Evolutionary conservation across 2,329 filamentous ascomycete species (phyloP), one percentile per base, ranked within the genome.

Genomic region (Ophiocordyceps camponoti-leonardi): DNA sequence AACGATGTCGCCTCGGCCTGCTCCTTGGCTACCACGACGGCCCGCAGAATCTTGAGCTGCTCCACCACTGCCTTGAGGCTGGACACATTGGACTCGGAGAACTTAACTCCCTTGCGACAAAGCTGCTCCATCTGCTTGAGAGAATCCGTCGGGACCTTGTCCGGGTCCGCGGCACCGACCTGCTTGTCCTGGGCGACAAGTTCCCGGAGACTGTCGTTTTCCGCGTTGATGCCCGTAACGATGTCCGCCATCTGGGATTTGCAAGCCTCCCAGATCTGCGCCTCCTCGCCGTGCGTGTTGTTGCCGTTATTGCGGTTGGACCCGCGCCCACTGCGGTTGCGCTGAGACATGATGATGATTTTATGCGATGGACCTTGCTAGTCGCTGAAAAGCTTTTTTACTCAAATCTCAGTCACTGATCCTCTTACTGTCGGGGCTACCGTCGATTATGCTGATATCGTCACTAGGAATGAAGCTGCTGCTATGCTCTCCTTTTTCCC

Each of bases 251-350:
- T 54, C 42, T 65, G 61, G 4, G 52, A 54, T 48, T 67, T 66
- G 52, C 59, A 62, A 1, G 54, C 51, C 31, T 67, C 64, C 66
- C 66, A 69, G 6, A 68, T 60, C 42, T 64, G 58, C 10, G 59
- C 62, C 51, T 69, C 66, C 49, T 69, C 66, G 26, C 66, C 66
- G 30, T 66, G 62, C 8, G 59, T 39, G 31, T 49, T 52, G 49
- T 62, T 60, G 23, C 64, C 63, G 43, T 65, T 67, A 55, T 66
- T 68, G 40, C 66, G 62, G 54, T 64, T 65, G 39, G 63, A 65
- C 37, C 64, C 65, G 49, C 66, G 65, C 44, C 63, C 64, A 52
- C 64, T 66, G 46, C 66, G 63, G 49, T 65, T 67, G 49, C 65
- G 60, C 53, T 67, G 65, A 41, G 65, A 67, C 65, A 67, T 68